A percentile compares a stretch with the other conserved stretches of the same genome.
Evolutionary conservation across 768 basidiomycete genomes (phyloP).

Genomic region (Tricholoma sp.): DNA sequence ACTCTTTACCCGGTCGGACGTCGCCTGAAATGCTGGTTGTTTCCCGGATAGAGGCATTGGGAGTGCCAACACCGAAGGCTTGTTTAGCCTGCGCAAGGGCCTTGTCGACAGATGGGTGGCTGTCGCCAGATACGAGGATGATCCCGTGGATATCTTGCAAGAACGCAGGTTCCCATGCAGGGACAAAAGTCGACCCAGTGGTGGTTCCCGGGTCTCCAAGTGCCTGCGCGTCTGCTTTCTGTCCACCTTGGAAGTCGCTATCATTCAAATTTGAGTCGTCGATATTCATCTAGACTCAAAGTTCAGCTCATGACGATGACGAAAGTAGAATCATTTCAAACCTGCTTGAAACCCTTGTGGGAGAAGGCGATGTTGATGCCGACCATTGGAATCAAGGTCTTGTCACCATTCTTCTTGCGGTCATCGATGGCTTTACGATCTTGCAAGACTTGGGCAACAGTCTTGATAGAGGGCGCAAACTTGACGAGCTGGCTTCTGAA

Average conservation of each 20-base stretch:
- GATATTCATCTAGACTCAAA: slow-evolving; percentile 29
- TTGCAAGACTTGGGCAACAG: slow-evolving; percentile 34
- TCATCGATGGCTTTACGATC: slow-evolving; percentile 36
- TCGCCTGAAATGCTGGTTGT: slow-evolving; percentile 33
- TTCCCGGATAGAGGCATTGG: slow-evolving; percentile 30
- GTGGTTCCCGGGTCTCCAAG: slow-evolving; percentile 33
- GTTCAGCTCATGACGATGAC: neutral
- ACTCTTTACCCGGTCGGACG: slow-evolving; percentile 37
- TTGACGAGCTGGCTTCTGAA: slow-evolving; percentile 40
- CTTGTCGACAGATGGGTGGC: slow-evolving; percentile 31
- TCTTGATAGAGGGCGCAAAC: slow-evolving; percentile 42
- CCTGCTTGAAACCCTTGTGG: slow-evolving; percentile 38
- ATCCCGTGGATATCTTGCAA: slow-evolving; percentile 42
- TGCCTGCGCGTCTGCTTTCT: slow-evolving; percentile 30
- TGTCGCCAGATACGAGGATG: slow-evolving; percentile 44
- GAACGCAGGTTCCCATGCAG: slow-evolving; percentile 48
- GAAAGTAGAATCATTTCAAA: slow-evolving; percentile 9
- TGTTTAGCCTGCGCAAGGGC: slow-evolving; percentile 27
- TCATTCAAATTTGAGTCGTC: slow-evolving; percentile 33
- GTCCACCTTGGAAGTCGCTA: slow-evolving; percentile 34
- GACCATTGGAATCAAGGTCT: slow-evolving; percentile 30
- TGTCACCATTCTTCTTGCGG: slow-evolving; percentile 31
- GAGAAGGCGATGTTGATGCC: slow-evolving; percentile 55
- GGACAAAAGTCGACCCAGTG: slow-evolving; percentile 20
- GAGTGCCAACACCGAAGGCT: slow-evolving; percentile 27